Evolutionary conservation across 441 rosid species (phyloP).

Genomic region (Syzygium malaccense): DNA sequence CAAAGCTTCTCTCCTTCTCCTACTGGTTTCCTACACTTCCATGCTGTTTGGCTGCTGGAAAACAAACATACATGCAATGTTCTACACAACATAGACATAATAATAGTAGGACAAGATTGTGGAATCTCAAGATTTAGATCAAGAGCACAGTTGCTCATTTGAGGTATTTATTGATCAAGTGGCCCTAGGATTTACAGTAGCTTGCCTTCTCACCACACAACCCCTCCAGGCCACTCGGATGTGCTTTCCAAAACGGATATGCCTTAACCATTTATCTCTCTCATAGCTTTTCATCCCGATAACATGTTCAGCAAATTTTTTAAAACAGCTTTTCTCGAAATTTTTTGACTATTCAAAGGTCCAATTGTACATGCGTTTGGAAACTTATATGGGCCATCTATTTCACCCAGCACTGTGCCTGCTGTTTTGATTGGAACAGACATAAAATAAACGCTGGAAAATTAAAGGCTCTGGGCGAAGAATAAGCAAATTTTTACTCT

Average conservation of each 20-base stretch:
- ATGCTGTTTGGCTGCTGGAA: background rate
- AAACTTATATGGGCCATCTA: background rate
- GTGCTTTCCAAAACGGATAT: background rate
- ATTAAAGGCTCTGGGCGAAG: background rate
- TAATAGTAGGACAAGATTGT: background rate
- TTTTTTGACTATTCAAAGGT: background rate
- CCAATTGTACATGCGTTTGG: background rate
- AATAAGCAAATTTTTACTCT: background rate
- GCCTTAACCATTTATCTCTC: background rate
- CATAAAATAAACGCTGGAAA: background rate
- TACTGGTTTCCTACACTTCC: background rate
- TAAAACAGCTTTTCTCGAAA: background rate
- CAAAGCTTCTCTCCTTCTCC: background rate
- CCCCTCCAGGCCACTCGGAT: background rate
- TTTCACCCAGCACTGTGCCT: background rate
- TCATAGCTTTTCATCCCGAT: background rate
- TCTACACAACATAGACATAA: background rate
- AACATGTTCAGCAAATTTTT: background rate
- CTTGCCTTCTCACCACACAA: background rate
- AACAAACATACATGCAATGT: background rate
- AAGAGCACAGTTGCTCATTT: background rate
- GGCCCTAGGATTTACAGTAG: background rate
- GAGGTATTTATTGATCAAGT: background rate
- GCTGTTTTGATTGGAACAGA: background rate
- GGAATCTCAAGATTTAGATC: background rate